Base-by-base conservation (phyloP, 352 stramenopile genomes). In the Peronospora belbahrii region DNA sequence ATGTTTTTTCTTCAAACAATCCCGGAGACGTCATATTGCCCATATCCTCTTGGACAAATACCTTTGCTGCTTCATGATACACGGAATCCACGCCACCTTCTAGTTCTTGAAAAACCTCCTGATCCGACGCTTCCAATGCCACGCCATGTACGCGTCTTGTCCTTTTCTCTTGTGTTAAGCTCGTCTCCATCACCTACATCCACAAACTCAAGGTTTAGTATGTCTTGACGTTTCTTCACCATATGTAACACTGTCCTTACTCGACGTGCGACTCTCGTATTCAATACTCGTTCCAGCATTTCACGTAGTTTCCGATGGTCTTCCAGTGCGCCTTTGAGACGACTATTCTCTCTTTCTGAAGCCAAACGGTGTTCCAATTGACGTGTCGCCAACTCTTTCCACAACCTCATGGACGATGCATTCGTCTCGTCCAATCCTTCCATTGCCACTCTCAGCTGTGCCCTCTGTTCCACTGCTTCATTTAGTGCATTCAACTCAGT, bases 1-100 rank as follows among this genome's bases (percentile, higher is more conserved):
- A 37, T 4, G 62, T 62, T 23, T 79, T 75, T 20, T 74, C 65
- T 24, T 58, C 65, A 42, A 75, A 62, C 2, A 74, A 39, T 4
- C 68, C 65, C 9, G 69, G 34, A 36, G 53, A 63, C 23, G 48
- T 25, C 2, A 33, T 37, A 10, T 56, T 42, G 0, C 52, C 48
- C 4, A 48, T 53, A 20, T 59, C 52, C 19, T 38, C 35, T 39
- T 52, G 52, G 15, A 59, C 63, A 18, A 75, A 71, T 4, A 71
- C 59, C 19, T 33, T 47, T 15, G 61, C 56, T 1, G 66, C 53
- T 45, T 79, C 62, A 15, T 60, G 49, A 40, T 69, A 73, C 34
- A 68, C 57, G 1, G 51, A 49, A 41, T 79, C 59, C n/a, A 79
- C 50, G 2, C 52, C 54, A 2, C 27, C 23, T 2, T 61, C 25